Base-by-base conservation (phyloP, 2,329 filamentous ascomycete species). In the Sporothrix curviconia region DNA sequence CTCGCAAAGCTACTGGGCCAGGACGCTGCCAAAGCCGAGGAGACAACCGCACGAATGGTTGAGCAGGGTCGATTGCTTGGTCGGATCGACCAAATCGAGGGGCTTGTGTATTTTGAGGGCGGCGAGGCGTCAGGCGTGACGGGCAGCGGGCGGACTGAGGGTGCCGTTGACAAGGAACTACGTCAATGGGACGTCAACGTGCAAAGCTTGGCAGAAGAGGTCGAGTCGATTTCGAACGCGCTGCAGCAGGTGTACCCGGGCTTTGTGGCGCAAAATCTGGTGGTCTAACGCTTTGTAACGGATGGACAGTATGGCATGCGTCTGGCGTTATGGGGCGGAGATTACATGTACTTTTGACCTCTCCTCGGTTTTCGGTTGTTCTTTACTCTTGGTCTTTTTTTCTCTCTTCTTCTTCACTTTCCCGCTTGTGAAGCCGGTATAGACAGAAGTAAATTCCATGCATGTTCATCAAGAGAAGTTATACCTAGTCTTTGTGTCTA, bases 31-130 rank as follows among this genome's bases (percentile, higher is more conserved):
- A 87, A 86, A 70, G 92, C 92, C 3, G 94, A 99, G 76, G 85
- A 88, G 59, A 96, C 94, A 55, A 94, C 92, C 12, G 91, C 92
- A 4, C 81, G 84, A 65, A 99, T 99, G 94, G 90, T 99, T 65
- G 92, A 97, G 76, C 92, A 96, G 71, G 91, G 90, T 9, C 84
- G 94, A 32, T 74, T 99, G 53, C 83, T 87, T 3, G 94, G 92
- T 7, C 85, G 87, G 58, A 97, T 99, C 66, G 92, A 99, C 72
- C 94, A 99, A 76, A 92, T 99, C 58, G 89, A 91, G 57, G 81
- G 87, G 14, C 76, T 92, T 11, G 92, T 99, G 59, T 91, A 85
- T 75, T 99, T 99, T 69, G 89, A 94, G 71, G 77, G 72, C 67
- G 83, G 83, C 32, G 86, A 90, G 66, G 85, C 84, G 7, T 85